These are phyloP conservation scores for Piromyces finnis DNA, from an alignment of 192 early-diverging fungal genomes.

Conservation along the genomic window DNA sequence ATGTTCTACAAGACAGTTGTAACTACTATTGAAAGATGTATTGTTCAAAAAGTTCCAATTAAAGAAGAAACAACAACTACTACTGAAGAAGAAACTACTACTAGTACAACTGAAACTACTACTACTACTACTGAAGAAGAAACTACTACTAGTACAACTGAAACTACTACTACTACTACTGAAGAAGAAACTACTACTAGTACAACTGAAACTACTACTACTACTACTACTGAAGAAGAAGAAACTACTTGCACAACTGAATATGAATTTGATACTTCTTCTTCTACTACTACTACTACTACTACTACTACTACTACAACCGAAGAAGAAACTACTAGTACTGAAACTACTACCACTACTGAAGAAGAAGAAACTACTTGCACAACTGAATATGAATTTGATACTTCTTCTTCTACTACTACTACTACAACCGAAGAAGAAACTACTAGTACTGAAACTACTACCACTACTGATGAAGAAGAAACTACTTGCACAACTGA, in stretches of 20 bases:
- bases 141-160: background rate
- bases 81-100: background rate
- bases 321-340: too few species aligned
- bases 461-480: too few species aligned
- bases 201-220: too few species aligned
- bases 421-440: too few species aligned
- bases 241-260: background rate
- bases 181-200: background rate
- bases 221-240: background rate
- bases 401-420: too few species aligned
- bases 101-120: background rate
- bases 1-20: background rate
- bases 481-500: too few species aligned
- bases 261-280: too few species aligned
- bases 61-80: background rate
- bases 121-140: background rate
- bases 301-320: too few species aligned
- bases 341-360: background rate
- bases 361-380: background rate
- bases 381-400: too few species aligned
- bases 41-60: background rate
- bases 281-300: too few species aligned
- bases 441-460: too few species aligned
- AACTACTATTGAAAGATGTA: background rate
- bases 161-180: background rate